Evolutionary conservation across 768 basidiomycete species (phyloP), one percentile per base, ranked within the genome.

Genomic region (Hypsizygus marmoreus): DNA sequence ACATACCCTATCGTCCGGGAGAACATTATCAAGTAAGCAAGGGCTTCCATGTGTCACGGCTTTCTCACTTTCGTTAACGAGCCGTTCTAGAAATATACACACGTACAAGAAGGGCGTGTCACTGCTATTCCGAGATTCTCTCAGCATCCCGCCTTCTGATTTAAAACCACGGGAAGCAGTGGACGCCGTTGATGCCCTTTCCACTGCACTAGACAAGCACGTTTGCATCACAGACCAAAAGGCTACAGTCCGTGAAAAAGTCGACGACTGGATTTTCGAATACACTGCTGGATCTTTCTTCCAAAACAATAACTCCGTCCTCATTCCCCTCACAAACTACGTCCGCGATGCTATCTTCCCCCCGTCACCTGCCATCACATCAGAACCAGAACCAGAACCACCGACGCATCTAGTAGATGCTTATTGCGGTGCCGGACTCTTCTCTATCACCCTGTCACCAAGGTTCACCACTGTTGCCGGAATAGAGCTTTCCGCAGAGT

Each of bases 281-380:
- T 95, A 91, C 66, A 79, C 75, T 16, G 90, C 86, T 5, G 84
- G 88, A 36, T 88, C 91, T 4, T 99, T 98, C 75, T 98, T 98
- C 79, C 95, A 99, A 62, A 97, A 97, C 74, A 99, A 99, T 78
- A 95, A 95, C 61, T 83, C 90, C 6, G 88, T 95, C 29, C 80
- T 98, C 22, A 75, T 83, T 5, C 84, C 91, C 0, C 77, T 99
- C 40, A 88, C 89, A n/a, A 62, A 79, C 49, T 91, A 95, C 68
- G 92, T 95, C 43, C 76, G 77, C 33, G 78, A 86, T 22, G 82
- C 87, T 42, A 83, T 94, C 57, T 82, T 84, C 57, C 68, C 67
- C 14, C 44, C 59, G n/a, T n/a, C n/a, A 0, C 31, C 60, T 13
- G 41, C 59, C 45, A 51, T 49, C 41, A 33, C 40, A 54, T 47